phyloP scores from a whole-genome alignment of 306 rosid species.

The Quercus robur region DNA sequence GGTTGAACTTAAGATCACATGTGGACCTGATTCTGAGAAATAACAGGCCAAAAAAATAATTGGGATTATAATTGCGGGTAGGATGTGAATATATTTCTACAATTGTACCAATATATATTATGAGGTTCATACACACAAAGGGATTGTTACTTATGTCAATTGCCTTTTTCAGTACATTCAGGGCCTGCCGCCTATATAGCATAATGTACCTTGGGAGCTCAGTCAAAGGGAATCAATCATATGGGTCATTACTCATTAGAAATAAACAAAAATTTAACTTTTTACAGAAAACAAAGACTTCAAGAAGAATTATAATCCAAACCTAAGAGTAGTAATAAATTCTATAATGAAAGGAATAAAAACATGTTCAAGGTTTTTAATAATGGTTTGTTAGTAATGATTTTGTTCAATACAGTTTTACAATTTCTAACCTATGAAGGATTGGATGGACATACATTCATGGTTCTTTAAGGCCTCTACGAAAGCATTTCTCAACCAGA shows the following conservation, averaged over 20 bases:
- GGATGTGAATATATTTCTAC: not conserved
- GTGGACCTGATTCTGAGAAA: not conserved
- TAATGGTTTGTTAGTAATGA: not conserved
- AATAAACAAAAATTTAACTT: too few relatives aligned
- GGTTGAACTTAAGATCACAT: not conserved
- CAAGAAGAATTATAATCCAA: too few relatives aligned
- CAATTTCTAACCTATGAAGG: not conserved
- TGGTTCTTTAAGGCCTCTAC: not conserved
- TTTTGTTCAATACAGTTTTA: not conserved
- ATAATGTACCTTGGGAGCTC: not conserved
- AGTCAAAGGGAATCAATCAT: not conserved
- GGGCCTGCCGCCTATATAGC: not conserved
- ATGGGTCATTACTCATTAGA: too few relatives aligned
- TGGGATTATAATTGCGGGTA: not conserved
- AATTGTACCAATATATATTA: not conserved
- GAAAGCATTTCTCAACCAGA: constrained; percentile 4
- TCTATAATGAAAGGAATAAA: not conserved
- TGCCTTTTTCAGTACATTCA: not conserved
- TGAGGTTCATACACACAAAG: too few relatives aligned
- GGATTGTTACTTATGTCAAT: not conserved
- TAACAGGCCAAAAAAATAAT: not conserved
- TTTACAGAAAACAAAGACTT: too few relatives aligned
- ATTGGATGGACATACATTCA: not conserved
- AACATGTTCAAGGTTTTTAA: not conserved
- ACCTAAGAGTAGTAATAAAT: too few relatives aligned